Percentiles rank a stretch among this genome's conserved stretches.
phyloP scores from a whole-genome alignment of 2,329 filamentous ascomycete species.

The Aureobasidium sp. region DNA sequence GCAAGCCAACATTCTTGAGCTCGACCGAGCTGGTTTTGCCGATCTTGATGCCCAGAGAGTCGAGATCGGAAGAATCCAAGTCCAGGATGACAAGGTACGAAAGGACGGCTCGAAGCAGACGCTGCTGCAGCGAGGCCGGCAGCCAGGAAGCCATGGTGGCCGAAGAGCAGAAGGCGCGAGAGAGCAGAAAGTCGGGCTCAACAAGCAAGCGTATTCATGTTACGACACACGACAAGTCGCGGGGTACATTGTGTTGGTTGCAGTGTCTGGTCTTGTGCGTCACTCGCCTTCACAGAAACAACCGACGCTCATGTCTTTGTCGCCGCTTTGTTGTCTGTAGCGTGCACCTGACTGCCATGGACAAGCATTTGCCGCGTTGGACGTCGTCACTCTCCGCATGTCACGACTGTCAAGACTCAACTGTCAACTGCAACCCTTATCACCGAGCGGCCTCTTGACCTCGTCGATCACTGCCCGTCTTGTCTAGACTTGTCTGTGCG shows the following conservation, averaged over 20 bases:
- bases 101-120: conserved; percentile 78
- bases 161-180: neutral
- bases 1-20: conserved; percentile 77
- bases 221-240: conserved; percentile 12
- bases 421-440: too few species aligned
- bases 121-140: conserved; percentile 75
- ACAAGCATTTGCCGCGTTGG: neutral
- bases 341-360: conserved; percentile 10
- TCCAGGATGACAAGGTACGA: conserved; percentile 81
- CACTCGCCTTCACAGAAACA: neutral
- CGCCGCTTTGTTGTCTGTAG: neutral
- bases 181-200: conserved; percentile 1
- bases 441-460: neutral
- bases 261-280: neutral
- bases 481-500: neutral
- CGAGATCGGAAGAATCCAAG: conserved; percentile 75
- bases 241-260: conserved; percentile 5
- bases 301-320: conserved; percentile 3
- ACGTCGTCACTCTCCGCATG: conserved; percentile 8
- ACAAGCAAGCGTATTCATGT: conserved; percentile 15
- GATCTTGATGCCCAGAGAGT: conserved; percentile 75
- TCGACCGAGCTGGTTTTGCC: conserved; percentile 79
- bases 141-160: conserved; percentile 50
- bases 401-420: neutral
- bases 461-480: neutral